A percentile compares a stretch with the other conserved stretches of the same genome.
phyloP scores from a whole-genome alignment of 768 basidiomycete species.

The Boletus barrowsii region DNA sequence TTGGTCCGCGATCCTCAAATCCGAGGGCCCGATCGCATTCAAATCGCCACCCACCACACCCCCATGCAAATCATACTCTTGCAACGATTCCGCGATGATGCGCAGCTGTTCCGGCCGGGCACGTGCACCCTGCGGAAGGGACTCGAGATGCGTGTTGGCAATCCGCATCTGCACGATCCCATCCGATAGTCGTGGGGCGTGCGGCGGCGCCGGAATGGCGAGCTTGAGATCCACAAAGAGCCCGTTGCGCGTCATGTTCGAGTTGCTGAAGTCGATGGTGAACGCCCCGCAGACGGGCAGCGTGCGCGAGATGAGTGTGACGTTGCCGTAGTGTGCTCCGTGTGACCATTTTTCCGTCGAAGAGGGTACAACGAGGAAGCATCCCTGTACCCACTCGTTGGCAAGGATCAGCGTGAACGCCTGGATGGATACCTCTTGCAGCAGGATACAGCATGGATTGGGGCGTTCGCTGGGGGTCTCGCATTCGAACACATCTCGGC shows the following conservation, averaged over 20 bases:
- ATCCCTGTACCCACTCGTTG: slow-evolving; percentile 59
- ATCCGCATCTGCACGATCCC: slow-evolving; percentile 51
- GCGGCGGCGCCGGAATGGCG: slow-evolving; percentile 31
- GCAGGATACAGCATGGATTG: slow-evolving; percentile 57
- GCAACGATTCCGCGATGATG: slow-evolving; percentile 49
- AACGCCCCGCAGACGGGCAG: slow-evolving; percentile 48
- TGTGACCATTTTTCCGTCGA: slow-evolving; percentile 54
- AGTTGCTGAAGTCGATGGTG: slow-evolving; percentile 51
- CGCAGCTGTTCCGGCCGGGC: slow-evolving; percentile 49
- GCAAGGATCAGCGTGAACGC: slow-evolving; percentile 49
- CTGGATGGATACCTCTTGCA: slow-evolving; percentile 59
- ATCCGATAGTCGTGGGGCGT: slow-evolving; percentile 32
- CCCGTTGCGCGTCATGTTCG: slow-evolving; percentile 52
- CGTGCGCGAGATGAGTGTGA: slow-evolving; percentile 63
- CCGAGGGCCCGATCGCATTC: slow-evolving; percentile 56
- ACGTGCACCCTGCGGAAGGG: slow-evolving; percentile 45
- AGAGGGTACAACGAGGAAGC: slow-evolving; percentile 59
- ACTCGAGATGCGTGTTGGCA: slow-evolving; percentile 76
- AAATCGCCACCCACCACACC: slow-evolving; percentile 72
- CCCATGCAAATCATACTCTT: slow-evolving; percentile 44
- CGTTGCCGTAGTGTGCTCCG: slow-evolving; percentile 54
- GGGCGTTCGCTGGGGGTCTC: slow-evolving; percentile 42
- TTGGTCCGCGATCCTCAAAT: slow-evolving; percentile 40
- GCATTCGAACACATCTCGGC: slow-evolving; percentile 49
- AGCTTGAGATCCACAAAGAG: slow-evolving; percentile 57